Base-by-base conservation (phyloP, 352 stramenopile genomes). In the Phytopythium chamaehyphon region DNA sequence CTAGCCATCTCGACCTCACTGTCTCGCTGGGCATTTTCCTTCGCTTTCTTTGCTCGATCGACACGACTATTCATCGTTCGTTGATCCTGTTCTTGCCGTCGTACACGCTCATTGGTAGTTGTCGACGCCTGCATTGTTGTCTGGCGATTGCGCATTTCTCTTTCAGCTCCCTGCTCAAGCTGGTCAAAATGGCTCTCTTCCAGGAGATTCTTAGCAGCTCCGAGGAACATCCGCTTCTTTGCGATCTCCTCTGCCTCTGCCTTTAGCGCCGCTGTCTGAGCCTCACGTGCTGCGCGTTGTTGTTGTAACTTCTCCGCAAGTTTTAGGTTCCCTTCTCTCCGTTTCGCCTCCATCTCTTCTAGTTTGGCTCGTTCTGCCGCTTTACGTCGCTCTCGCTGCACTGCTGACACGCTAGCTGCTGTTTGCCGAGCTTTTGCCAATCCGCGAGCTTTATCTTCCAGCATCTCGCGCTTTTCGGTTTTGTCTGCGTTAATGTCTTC, bases 191-290 rank as follows among this genome's bases (percentile, higher is more conserved):
- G 79, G 36, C 76, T 88, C 54, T 89, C 80, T 45, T 95, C 83
- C 5, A 93, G 63, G 68, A 92, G 75, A 40, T 70, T 85, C 62
- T 93, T 93, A 18, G 86, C 86, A 0, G 86, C 86, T n/a, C 83
- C 86, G 7, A 95, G 72, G 55, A 95, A 95, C 69, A 86, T 64
- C 7, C 83, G 62, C 60, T 88, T 71, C n/a, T 88, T 91, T 5
- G 76, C 71, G 7, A 90, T 62, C 47, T 87, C 72, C 10, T 87
- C 70, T 0, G 76, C 73, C 54, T 89, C 76, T 16, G 77, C 51
- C 26, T 74, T 62, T 21, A 93, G 66, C 6, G 69, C 62, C 28
- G 68, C 69, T 2, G 62, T 72, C 50, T 92, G 68, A 19, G 65
- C 55, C 36, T 84, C 68, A 3, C 81, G 74, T 14, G 70, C 60